Evolutionary conservation across 306 rosid species (phyloP), one percentile per base, ranked within the genome.

Genomic region (Lathyrus sativus): DNA sequence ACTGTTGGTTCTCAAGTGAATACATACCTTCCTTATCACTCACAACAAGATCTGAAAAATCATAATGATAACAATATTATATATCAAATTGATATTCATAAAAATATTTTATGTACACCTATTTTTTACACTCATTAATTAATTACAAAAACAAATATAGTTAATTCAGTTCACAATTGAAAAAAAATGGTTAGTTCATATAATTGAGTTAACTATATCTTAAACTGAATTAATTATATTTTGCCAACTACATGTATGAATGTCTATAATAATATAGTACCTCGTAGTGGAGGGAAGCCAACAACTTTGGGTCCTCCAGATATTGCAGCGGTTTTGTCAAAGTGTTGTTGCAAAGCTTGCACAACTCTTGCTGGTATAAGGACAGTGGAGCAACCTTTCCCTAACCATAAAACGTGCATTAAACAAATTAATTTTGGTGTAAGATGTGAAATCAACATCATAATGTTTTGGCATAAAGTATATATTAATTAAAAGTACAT

Each of bases 341-440:
- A 90, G 78, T 90, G 99, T 26, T 55, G 87, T 59, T 86, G 87
- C 74, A 93, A 78, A 38, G 99, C 97, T 70, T 88, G 96, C n/a
- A 90, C 78, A 5, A 93, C 99, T 77, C 91, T 90, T 0, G 93
- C 95, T 8, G 99, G 97, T 68, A 93, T 88, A 26, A 88, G 85
- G 76, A 90, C 99, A 1, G 91, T 79, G 13, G 97, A 79, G 49
- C 85, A 66, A 48, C 85, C 85, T 68, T 78, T 78, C n/a, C 76
- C 83, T 79, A 67, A 8, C 50, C 67, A 56, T 60, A 55, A 2
- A 12, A 26, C 55, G 2, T 65, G 57, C 42, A 44, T n/a, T n/a
- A 18, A 22, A n/a, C 19, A 57, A 66, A 9, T 71, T 50, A 71
- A 46, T 48, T 71, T 9, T 4, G 46, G 11, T 10, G 62, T 67